A percentile compares a stretch with the other conserved stretches of the same genome.
Evolutionary conservation across 768 basidiomycete species (phyloP).

Genomic region (Boletus vinaceobasis): DNA sequence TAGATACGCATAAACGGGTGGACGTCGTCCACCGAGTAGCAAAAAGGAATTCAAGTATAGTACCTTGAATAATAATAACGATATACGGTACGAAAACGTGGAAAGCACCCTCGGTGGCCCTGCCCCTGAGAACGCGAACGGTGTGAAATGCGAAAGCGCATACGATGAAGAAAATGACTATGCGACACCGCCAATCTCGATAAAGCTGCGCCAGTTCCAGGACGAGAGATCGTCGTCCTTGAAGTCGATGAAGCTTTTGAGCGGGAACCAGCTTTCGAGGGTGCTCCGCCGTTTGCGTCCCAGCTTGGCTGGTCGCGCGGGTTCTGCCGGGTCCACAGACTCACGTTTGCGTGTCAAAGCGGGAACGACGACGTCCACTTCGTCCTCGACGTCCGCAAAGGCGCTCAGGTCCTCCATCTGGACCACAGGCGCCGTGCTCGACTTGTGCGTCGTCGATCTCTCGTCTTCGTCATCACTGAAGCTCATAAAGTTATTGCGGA

Average conservation of each 20-base stretch:
- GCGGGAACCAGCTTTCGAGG: constrained; percentile 49
- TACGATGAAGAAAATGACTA: not conserved
- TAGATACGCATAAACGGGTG: constrained; percentile 21
- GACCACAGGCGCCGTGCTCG: constrained; percentile 5
- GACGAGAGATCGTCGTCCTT: constrained; percentile 44
- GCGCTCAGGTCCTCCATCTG: constrained; percentile 21
- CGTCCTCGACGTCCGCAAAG: constrained; percentile 33
- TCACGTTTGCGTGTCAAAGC: constrained; percentile 7
- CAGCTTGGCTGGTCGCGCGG: constrained; percentile 5
- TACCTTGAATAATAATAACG: constrained; percentile 11
- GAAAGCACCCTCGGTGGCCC: constrained; percentile 3
- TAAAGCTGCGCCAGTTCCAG: constrained; percentile 62
- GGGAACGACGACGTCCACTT: constrained; percentile 27
- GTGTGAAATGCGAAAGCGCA: not conserved
- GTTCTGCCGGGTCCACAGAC: constrained; percentile 7
- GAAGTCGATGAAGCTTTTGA: constrained; percentile 66
- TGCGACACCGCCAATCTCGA: constrained; percentile 46
- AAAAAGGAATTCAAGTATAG: constrained; percentile 9
- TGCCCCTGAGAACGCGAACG: not conserved
- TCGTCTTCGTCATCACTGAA: constrained; percentile 65
- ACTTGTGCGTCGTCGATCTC: constrained; percentile 13
- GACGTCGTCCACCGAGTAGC: constrained; percentile 6
- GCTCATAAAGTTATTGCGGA: constrained; percentile 57
- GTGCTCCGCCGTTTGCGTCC: constrained; percentile 40
- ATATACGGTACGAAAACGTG: constrained; percentile 2